Percentiles rank a stretch among this genome's conserved stretches.
phyloP scores from a whole-genome alignment of 2,329 filamentous ascomycete genomes.

The Colletotrichum melonis region DNA sequence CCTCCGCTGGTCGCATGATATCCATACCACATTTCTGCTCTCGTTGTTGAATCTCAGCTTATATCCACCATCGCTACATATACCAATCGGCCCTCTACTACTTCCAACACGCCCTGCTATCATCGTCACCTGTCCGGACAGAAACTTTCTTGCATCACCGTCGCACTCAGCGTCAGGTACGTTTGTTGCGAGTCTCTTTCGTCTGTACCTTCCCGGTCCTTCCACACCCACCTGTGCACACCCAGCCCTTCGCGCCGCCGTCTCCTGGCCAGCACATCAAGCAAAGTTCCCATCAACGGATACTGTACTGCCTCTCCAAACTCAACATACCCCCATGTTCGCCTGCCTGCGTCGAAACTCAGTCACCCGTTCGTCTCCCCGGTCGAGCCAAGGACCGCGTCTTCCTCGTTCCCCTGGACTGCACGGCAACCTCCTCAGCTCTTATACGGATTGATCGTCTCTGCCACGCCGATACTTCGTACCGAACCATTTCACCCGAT shows the following conservation, averaged over 20 bases:
- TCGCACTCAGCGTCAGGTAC: conserved; percentile 13
- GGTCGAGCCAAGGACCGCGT: not conserved
- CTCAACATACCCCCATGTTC: conserved; percentile 30
- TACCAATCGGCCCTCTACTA: not conserved
- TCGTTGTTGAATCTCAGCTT: not conserved
- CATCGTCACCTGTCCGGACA: not conserved
- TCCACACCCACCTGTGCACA: conserved; percentile 1
- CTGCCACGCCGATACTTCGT: conserved; percentile 1
- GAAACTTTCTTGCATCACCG: conserved; percentile 2
- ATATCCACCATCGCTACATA: not conserved
- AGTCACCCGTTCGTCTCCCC: conserved; percentile 16
- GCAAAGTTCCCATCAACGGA: conserved; percentile 23
- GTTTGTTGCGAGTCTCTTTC: conserved; percentile 12
- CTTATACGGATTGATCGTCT: conserved; percentile 14
- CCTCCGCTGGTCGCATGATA: conserved; percentile 2
- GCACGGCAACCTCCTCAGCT: conserved; percentile 21
- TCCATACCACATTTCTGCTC: not conserved
- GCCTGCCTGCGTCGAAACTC: conserved; percentile 21
- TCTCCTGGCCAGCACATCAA: conserved; percentile 6
- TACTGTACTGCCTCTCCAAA: conserved; percentile 26
- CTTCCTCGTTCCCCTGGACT: conserved; percentile 10
- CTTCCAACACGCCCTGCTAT: not conserved
- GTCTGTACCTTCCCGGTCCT: conserved; percentile 3
- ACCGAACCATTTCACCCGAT: conserved; percentile 6
- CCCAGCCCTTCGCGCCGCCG: conserved; percentile 12